Evolutionary conservation across 2,329 filamentous ascomycete genomes (phyloP).

Genomic region (Orbilia blumenaviensis): DNA sequence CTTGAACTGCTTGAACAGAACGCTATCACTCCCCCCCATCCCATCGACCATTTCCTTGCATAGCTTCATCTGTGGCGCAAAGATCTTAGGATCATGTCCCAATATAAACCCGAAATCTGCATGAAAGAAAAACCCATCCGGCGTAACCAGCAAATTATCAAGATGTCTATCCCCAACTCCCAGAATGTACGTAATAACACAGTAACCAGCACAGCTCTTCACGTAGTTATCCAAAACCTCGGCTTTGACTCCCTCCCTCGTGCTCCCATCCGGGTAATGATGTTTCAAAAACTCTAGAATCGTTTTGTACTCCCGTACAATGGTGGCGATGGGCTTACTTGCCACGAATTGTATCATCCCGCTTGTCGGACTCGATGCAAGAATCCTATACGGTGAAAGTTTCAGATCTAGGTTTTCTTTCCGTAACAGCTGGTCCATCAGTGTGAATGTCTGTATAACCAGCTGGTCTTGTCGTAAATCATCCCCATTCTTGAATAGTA

Average conservation of each 20-base stretch:
- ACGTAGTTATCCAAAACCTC: slow-evolving; percentile 95
- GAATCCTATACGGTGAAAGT: slow-evolving; percentile 92
- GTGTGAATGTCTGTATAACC: slow-evolving; percentile 94
- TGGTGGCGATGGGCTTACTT: slow-evolving; percentile 82
- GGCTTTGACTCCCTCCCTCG: slow-evolving; percentile 84
- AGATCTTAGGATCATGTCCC: slow-evolving; percentile 94
- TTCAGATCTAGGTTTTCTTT: slow-evolving; percentile 97
- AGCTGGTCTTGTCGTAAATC: slow-evolving; percentile 96
- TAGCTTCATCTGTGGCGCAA: slow-evolving; percentile 95
- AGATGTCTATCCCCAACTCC: slow-evolving; percentile 95
- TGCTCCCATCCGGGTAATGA: slow-evolving; percentile 85
- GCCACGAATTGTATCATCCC: slow-evolving; percentile 94
- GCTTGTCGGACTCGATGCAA: slow-evolving; percentile 87
- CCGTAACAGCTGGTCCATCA: slow-evolving; percentile 94
- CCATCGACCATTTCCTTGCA: slow-evolving; percentile 98
- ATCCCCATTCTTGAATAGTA: slow-evolving; percentile 97
- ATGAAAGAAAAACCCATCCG: slow-evolving; percentile 95
- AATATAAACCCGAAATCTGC: slow-evolving; percentile 98
- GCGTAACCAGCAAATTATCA: slow-evolving; percentile 90
- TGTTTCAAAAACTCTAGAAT: slow-evolving; percentile 83
- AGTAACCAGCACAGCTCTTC: slow-evolving; percentile 92
- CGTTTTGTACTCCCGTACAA: slow-evolving; percentile 80
- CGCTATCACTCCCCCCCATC: slow-evolving; percentile 85
- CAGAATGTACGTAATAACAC: slow-evolving; percentile 96
- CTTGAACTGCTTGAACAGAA: slow-evolving; percentile 88